These are phyloP conservation scores for Rhizopus microsporus DNA, from an alignment of 371 early-diverging fungal genomes.

Conservation along the genomic window DNA sequence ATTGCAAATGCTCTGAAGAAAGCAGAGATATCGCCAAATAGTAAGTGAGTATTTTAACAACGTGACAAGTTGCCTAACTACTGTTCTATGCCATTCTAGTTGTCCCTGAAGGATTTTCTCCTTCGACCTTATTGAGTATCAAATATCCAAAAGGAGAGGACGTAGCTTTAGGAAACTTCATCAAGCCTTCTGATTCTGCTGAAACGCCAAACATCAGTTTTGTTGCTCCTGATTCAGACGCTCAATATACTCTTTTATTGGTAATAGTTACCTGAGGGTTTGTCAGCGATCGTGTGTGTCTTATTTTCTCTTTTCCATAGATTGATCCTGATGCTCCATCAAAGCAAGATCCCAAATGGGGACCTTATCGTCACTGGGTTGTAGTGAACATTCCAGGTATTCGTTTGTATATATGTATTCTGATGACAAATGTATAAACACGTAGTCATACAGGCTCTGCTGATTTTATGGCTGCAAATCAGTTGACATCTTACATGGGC, in stretches of 20 bases:
- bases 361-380: conserved; percentile 70
- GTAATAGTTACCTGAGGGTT: conserved; percentile 22
- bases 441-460: conserved; percentile 16
- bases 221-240: conserved; percentile 37
- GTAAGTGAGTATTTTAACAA: conserved; percentile 19
- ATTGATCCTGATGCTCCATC: conserved; percentile 72
- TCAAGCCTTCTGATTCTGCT: conserved; percentile 39
- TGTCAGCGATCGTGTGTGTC: not conserved
- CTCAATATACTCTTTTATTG: conserved; percentile 59
- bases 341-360: conserved; percentile 48
- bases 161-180: conserved; percentile 53
- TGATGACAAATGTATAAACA: not conserved
- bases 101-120: conserved; percentile 35
- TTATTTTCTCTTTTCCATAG: conserved; percentile 20
- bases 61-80: not conserved
- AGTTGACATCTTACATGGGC: conserved; percentile 52
- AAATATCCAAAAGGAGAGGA: conserved; percentile 46
- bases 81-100: conserved; percentile 13
- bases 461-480: conserved; percentile 28
- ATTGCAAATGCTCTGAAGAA: conserved; percentile 43
- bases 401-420: not conserved
- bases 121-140: conserved; percentile 43
- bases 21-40: conserved; percentile 50
- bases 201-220: conserved; percentile 45
- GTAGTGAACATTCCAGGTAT: conserved; percentile 56